Base-by-base conservation (phyloP, 352 stramenopile genomes). In the Albugo candida region DNA sequence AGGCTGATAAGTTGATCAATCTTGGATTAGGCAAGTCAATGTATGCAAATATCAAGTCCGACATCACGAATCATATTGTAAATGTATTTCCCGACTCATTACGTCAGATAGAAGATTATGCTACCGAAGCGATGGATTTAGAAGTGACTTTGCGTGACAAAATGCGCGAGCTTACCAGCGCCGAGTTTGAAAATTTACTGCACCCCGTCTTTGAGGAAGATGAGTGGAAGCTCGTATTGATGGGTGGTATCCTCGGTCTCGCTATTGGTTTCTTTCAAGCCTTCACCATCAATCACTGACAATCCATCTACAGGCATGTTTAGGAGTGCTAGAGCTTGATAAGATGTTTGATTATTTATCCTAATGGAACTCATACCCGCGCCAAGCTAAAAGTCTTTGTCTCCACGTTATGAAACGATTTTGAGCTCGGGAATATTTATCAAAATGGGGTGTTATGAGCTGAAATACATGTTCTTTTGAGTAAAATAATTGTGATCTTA, bases 191-290 rank as follows among this genome's bases (percentile, higher is more conserved):
- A 61, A 70, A 92, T 40, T 61, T 98, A 17, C 62, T 98, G 51
- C 94, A 99, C 56, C 94, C 94, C 11, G 93, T 97, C 14, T 99
- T 99, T 64, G 80, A 99, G 61, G 93, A 99, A 56, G 94, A 99
- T 59, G 94, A 99, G 74, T 95, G 95, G 68, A 96, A 97, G 52
- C 69, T 99, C 2, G 96, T 99, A 60, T 60, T 97, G 43, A 93
- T 97, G 60, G 94, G 94, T 38, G 93, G 91, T 17, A 73, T 88
- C 16, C 70, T 99, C 8, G 94, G 94, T 37, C 61, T 93, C 34
- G 51, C 77, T 13, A 93, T 96, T 43, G 93, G 92, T 36, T 55
- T 94, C 52, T 47, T 94, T n/a, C 92, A 98, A 60, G 71, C 81
- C n/a, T 82, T 88, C 53, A 63, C 86, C 21, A 84, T 92, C 60